A percentile compares a stretch with the other conserved stretches of the same genome.
These are phyloP conservation scores for Ilyonectria robusta DNA, from an alignment of 2,329 filamentous ascomycete genomes.

Conservation along the genomic window DNA sequence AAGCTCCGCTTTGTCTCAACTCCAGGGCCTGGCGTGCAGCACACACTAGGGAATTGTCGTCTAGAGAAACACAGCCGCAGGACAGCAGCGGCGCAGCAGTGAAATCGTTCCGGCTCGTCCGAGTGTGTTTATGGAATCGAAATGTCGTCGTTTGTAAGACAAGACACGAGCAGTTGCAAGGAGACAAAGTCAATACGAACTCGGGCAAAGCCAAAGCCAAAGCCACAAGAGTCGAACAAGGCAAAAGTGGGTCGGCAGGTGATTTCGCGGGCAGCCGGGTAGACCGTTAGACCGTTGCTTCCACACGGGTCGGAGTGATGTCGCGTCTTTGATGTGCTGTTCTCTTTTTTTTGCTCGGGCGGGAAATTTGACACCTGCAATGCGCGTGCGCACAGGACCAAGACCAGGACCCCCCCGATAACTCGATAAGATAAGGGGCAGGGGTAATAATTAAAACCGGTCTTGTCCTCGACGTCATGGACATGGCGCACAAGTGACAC, in stretches of 20 bases:
- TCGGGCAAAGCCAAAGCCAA: conserved; percentile 1
- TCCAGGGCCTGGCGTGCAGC: conserved; percentile 23
- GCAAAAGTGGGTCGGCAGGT: conserved; percentile 6
- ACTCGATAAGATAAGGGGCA: conserved; percentile 1
- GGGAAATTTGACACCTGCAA: neutral
- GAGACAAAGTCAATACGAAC: neutral
- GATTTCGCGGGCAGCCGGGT: neutral
- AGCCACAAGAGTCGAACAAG: neutral
- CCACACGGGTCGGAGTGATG: neutral
- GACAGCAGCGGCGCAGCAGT: neutral
- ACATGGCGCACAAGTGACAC: conserved; percentile 1
- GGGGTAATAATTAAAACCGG: neutral
- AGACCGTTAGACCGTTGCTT: neutral
- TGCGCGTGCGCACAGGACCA: neutral
- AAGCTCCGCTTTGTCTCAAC: conserved; percentile 33
- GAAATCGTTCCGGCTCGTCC: neutral
- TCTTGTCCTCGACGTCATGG: conserved; percentile 7
- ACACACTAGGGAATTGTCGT: neutral
- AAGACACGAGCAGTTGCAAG: neutral
- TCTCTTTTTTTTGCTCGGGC: neutral
- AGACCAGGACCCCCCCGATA: neutral
- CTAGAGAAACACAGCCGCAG: neutral
- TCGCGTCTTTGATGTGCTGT: conserved; percentile 7
- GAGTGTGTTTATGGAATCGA: neutral
- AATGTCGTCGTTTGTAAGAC: neutral